Evolutionary conservation across 2,329 filamentous ascomycete genomes (phyloP).

Genomic region (Lachnellula subtilissima): DNA sequence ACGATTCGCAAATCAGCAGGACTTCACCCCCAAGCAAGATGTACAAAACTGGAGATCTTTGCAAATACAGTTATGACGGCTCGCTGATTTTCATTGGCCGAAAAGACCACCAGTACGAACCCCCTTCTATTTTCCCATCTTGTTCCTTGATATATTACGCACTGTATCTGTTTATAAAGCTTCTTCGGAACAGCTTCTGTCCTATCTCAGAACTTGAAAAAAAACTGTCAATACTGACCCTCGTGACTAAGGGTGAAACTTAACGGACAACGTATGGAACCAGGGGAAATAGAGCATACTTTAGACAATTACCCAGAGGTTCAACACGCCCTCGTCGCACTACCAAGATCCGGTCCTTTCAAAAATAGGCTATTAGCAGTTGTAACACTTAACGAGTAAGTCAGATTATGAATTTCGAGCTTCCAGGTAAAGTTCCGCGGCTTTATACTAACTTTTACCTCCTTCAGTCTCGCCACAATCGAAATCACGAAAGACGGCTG

Average conservation of each 20-base stretch:
- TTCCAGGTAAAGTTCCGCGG: neutral
- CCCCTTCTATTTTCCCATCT: neutral
- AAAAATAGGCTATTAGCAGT: conserved; percentile 47
- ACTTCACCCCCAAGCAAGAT: conserved; percentile 38
- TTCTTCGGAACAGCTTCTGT: too few relatives aligned
- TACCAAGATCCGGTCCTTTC: conserved; percentile 41
- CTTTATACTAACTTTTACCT: neutral
- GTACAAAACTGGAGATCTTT: conserved; percentile 58
- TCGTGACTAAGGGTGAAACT: conserved; percentile 48
- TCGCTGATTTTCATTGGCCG: conserved; percentile 55
- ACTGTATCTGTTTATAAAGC: neutral
- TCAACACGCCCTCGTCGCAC: conserved; percentile 45
- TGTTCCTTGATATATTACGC: neutral
- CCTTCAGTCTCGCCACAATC: conserved; percentile 41
- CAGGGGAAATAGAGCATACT: conserved; percentile 45
- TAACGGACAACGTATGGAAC: conserved; percentile 59
- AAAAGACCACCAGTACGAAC: conserved; percentile 53
- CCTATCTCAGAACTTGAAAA: neutral
- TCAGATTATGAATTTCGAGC: neutral
- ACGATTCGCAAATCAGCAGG: neutral
- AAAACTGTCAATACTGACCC: neutral
- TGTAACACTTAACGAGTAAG: conserved; percentile 49
- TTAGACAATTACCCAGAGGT: conserved; percentile 31
- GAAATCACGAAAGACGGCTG: conserved; percentile 60
- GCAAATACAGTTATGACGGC: conserved; percentile 46